phyloP scores from a whole-genome alignment of 2,329 filamentous ascomycete species.

The Knoxdaviesia capensis region DNA sequence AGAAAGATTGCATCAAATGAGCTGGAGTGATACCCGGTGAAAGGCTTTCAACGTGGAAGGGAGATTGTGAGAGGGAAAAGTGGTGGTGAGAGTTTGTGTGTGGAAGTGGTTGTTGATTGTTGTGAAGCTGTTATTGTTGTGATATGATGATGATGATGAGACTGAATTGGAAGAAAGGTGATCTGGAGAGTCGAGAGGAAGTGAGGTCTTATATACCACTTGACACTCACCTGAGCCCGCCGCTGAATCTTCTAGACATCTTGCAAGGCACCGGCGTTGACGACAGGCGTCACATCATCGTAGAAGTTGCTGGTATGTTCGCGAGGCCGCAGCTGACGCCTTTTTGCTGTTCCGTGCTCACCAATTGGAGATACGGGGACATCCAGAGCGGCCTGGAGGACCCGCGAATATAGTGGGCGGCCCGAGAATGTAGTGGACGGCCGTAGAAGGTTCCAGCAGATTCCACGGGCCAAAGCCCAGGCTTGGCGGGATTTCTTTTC shows the following conservation, averaged over 20 bases:
- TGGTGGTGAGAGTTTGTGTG: neutral
- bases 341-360: neutral
- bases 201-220: too few species aligned
- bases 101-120: constrained; percentile 1
- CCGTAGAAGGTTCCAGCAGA: constrained; percentile 1
- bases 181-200: too few species aligned
- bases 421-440: neutral
- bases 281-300: neutral
- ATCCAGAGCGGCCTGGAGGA: neutral
- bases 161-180: too few species aligned
- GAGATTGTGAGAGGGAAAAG: neutral
- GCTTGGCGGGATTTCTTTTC: too few species aligned
- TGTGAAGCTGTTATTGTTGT: neutral
- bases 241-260: too few species aligned
- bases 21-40: neutral
- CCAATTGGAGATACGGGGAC: neutral
- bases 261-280: too few species aligned
- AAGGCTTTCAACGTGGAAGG: neutral
- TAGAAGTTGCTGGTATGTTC: neutral
- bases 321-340: neutral
- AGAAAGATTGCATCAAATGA: too few species aligned
- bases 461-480: neutral
- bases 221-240: too few species aligned
- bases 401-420: neutral
- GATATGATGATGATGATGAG: too few species aligned